Base-by-base conservation (phyloP, 1,284 basidiomycete species). In the Uromyces viciae-fabae region DNA sequence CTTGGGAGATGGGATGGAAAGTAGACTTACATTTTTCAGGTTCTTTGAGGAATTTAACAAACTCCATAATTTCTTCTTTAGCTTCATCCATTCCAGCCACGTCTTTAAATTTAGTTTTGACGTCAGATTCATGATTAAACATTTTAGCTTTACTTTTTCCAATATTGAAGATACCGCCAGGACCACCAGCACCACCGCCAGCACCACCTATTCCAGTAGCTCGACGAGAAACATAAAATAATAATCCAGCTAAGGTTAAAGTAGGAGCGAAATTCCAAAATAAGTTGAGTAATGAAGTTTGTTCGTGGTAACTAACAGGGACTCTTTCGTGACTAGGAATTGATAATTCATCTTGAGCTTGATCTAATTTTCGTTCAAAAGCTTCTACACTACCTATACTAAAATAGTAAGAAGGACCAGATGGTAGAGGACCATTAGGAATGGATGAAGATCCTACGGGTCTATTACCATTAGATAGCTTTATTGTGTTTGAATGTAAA, bases 51-150 rank as follows among this genome's bases (percentile, higher is more conserved):
- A 99, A 99, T 85, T 95, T 96, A 86, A 99, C 97, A 85, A 99
- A 99, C 87, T 99, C 96, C 94, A 98, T 98, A 84, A 99, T 97
- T 88, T 99, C 96, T 88, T 96, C 93, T 89, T 99, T 99, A 77
- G 95, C 96, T 87, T 99, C 96, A 88, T 99, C 96, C 95, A 98
- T 98, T 64, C 96, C 96, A 38, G 96, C 96, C 31, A 99, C 94
- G 86, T 99, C 94, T 87, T 91, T 91, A 88, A 99, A 99, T 85
- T 93, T 94, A 84, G 93, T 92, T 85, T 92, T 93, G 85, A 99
- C 92, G 81, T 96, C 93, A 56, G 93, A 94, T 85, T 99, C 96
- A 88, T 97, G 94, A 89, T 98, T 98, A 88, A 98, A 99, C 86
- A 98, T 89, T 87, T 92, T 95, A 31, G 97, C 96, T 83, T 90